A percentile compares a stretch with the other conserved stretches of the same genome.
Conservation (phyloP, 768 basidiomycete genomes). For the Tephrocybe sp. region DNA sequence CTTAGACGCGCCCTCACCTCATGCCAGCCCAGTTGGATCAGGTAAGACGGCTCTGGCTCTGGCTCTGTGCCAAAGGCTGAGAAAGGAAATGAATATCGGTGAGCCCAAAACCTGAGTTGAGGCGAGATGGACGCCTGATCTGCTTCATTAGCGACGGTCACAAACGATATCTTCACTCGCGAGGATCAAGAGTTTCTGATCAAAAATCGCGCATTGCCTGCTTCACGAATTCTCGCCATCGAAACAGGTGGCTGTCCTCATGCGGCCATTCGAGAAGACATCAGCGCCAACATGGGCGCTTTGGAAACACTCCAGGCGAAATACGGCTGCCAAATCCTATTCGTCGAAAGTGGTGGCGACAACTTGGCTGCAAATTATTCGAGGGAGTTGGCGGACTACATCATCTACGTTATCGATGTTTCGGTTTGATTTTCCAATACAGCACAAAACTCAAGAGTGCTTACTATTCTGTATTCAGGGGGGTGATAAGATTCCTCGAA, state of each 20-base stretch:
- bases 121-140: conserved; percentile 3
- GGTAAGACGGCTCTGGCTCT: conserved; percentile 96
- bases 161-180: conserved; percentile 99
- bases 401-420: conserved; percentile 91
- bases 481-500: conserved; percentile 97
- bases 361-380: conserved; percentile 98
- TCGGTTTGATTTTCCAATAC: conserved; percentile 45
- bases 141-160: conserved; percentile 72
- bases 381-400: conserved; percentile 95
- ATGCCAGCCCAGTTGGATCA: conserved; percentile 87
- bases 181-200: conserved; percentile 99
- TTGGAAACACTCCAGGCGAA: conserved; percentile 92
- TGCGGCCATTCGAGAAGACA: conserved; percentile 97
- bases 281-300: conserved; percentile 95
- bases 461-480: conserved; percentile 47
- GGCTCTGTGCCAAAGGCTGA: conserved; percentile 79
- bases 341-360: conserved; percentile 96
- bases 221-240: conserved; percentile 88
- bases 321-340: conserved; percentile 85
- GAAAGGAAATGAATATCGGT: conserved; percentile 92
- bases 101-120: conserved; percentile 20
- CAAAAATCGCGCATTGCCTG: conserved; percentile 83
- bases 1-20: conserved; percentile 3
- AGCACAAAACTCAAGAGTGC: conserved; percentile 1
- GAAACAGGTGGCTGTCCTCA: conserved; percentile 99